phyloP scores from a whole-genome alignment of 805 yeast genomes.

The Ogataea neopini region DNA sequence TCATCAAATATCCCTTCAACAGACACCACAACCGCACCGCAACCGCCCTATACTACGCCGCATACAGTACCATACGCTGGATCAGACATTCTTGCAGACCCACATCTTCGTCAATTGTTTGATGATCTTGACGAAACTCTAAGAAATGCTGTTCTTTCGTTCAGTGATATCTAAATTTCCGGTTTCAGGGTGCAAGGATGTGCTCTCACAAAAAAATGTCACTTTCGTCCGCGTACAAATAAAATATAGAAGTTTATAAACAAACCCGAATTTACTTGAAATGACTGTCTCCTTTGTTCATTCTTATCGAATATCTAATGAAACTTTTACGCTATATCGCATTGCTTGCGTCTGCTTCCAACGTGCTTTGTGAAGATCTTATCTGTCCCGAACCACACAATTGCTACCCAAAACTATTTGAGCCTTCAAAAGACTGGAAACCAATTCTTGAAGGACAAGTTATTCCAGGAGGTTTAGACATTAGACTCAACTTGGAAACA shows the following conservation, averaged over 20 bases:
- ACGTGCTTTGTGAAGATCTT: slow-evolving; percentile 14
- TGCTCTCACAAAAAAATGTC: neutral
- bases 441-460: slow-evolving; percentile 66
- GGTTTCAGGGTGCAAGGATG: slow-evolving; percentile 1
- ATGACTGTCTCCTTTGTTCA: neutral
- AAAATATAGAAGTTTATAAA: neutral
- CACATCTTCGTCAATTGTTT: slow-evolving; percentile 11
- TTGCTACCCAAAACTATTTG: slow-evolving; percentile 67
- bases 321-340: neutral
- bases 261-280: too few relatives aligned
- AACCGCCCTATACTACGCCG: neutral
- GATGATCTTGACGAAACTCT: slow-evolving; percentile 18
- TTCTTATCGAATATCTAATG: neutral
- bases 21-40: neutral
- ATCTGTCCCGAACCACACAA: slow-evolving; percentile 48
- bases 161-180: slow-evolving; percentile 9
- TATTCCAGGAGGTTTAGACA: slow-evolving; percentile 79
- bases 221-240: neutral
- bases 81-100: neutral
- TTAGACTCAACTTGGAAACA: slow-evolving; percentile 73
- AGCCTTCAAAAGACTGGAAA: slow-evolving; percentile 71
- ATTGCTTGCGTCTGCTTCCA: neutral
- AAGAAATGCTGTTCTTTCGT: slow-evolving; percentile 12
- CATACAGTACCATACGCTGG: neutral
- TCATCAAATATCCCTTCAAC: too few relatives aligned